Percentiles rank a stretch among this genome's conserved stretches.
phyloP scores from a whole-genome alignment of 1,284 basidiomycete species.

The Heterobasidion occidentale region DNA sequence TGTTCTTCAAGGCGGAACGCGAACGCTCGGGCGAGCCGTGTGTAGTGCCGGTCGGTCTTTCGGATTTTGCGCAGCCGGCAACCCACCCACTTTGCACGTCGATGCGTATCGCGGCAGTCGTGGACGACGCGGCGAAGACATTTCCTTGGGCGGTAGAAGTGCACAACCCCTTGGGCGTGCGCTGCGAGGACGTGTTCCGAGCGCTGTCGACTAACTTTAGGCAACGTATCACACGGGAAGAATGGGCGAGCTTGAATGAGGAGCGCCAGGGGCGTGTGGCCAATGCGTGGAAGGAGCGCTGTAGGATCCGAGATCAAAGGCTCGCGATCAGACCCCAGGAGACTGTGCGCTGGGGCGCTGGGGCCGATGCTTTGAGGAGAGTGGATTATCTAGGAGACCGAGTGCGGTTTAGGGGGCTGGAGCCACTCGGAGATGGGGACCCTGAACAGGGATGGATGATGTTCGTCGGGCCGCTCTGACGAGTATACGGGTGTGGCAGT shows the following conservation, averaged over 20 bases:
- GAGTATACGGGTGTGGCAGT: not conserved
- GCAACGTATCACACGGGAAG: slow-evolving; percentile 29
- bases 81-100: slow-evolving; percentile 48
- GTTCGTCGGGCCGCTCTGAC: slow-evolving; percentile 31
- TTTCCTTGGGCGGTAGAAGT: slow-evolving; percentile 51
- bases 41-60: not conserved
- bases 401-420: slow-evolving; percentile 45
- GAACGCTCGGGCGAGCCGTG: not conserved
- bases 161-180: slow-evolving; percentile 36
- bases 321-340: not conserved
- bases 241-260: slow-evolving; percentile 23
- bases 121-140: slow-evolving; percentile 33
- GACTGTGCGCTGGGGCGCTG: slow-evolving; percentile 1
- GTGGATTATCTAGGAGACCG: slow-evolving; percentile 45
- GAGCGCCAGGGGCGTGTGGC: slow-evolving; percentile 26
- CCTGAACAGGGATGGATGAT: slow-evolving; percentile 40
- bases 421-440: slow-evolving; percentile 33
- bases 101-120: slow-evolving; percentile 43
- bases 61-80: slow-evolving; percentile 36
- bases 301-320: not conserved
- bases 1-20: not conserved
- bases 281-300: slow-evolving; percentile 17
- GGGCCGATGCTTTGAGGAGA: slow-evolving; percentile 32
- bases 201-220: slow-evolving; percentile 39
- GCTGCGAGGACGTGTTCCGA: slow-evolving; percentile 40